These are phyloP conservation scores for Chalciporus piperatus DNA, from an alignment of 768 basidiomycete species.

Conservation along the genomic window DNA sequence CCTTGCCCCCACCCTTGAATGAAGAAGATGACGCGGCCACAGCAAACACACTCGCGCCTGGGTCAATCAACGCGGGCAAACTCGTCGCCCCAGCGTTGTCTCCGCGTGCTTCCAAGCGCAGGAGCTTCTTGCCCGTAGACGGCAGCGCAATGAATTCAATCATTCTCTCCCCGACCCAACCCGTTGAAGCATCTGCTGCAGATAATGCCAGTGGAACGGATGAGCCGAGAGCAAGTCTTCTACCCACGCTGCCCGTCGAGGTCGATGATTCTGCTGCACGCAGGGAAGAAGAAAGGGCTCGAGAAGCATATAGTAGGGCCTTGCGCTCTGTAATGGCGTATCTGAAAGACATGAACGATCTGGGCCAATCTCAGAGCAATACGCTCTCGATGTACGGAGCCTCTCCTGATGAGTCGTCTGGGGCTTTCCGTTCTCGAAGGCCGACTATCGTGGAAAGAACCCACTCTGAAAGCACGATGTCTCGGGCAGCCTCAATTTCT, in stretches of 20 bases:
- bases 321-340: constrained; percentile 94
- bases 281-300: constrained; percentile 67
- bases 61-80: constrained; percentile 12
- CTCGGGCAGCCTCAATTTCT: constrained; percentile 46
- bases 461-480: constrained; percentile 48
- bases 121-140: constrained; percentile 89
- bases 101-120: constrained; percentile 61
- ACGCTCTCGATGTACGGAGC: constrained; percentile 58
- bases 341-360: constrained; percentile 91
- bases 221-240: constrained; percentile 24
- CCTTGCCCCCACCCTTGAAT: constrained; percentile 20
- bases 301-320: constrained; percentile 74
- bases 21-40: constrained; percentile 19
- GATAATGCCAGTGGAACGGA: constrained; percentile 29
- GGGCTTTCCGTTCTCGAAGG: constrained; percentile 51
- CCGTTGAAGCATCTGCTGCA: constrained; percentile 47
- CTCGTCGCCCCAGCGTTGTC: constrained; percentile 44
- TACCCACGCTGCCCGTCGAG: constrained; percentile 51
- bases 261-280: constrained; percentile 40
- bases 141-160: constrained; percentile 59
- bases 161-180: constrained; percentile 61
- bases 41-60: neutral
- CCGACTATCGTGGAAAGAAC: constrained; percentile 60
- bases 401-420: constrained; percentile 41
- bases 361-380: constrained; percentile 63